phyloP scores from a whole-genome alignment of 2,329 filamentous ascomycete genomes.

The Aspergillus tubingensis region DNA sequence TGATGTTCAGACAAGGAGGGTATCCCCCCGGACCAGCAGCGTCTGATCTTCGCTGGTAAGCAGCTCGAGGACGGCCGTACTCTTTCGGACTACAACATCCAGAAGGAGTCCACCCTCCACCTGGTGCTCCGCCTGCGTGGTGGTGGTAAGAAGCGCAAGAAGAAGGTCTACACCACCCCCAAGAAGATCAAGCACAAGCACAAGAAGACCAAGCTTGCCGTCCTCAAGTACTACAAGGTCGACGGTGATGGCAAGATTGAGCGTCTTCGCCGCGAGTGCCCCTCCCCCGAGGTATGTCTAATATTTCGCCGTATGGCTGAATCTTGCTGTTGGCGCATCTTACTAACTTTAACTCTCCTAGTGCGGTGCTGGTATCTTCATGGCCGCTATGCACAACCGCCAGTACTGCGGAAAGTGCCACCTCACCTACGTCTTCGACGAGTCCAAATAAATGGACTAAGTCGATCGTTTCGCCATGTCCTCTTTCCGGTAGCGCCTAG shows the following conservation, averaged over 20 bases:
- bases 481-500: constrained; percentile 18
- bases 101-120: constrained; percentile 99
- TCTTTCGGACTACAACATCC: constrained; percentile 99
- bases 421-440: constrained; percentile 71
- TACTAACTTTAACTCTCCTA: constrained; percentile 48
- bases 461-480: constrained; percentile 19
- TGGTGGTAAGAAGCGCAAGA: constrained; percentile 99
- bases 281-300: constrained; percentile 75
- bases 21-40: constrained; percentile 98
- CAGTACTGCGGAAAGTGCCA: constrained; percentile 87
- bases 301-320: neutral
- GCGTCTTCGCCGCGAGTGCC: constrained; percentile 97
- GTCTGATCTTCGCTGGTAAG: constrained; percentile 99
- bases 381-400: constrained; percentile 99
- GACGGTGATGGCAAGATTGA: constrained; percentile 99
- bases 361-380: constrained; percentile 99
- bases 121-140: constrained; percentile 97
- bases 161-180: constrained; percentile 99
- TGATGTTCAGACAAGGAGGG: constrained; percentile 90
- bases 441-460: constrained; percentile 55
- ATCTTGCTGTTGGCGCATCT: neutral
- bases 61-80: constrained; percentile 99
- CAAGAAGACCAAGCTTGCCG: constrained; percentile 99
- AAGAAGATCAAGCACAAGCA: constrained; percentile 99
- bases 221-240: constrained; percentile 99